Base-by-base conservation (phyloP, 2,329 filamentous ascomycete species). In the Colletotrichum karsti region DNA sequence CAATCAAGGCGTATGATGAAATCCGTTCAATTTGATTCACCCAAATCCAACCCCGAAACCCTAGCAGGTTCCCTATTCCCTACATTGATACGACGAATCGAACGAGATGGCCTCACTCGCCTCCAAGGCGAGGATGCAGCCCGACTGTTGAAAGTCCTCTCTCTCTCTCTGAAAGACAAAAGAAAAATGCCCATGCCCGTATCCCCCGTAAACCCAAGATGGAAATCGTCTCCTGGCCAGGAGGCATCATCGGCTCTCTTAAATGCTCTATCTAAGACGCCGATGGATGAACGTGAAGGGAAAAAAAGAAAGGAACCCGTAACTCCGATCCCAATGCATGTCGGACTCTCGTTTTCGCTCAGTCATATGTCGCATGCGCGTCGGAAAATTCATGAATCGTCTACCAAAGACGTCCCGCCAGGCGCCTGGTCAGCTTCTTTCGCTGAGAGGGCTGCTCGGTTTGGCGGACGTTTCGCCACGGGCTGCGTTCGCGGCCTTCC, bases 401-500 rank as follows among this genome's bases (percentile, higher is more conserved):
- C 42, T 69, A 71, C 44, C 67, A 67, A 42, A 76, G 70, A 13
- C 76, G 73, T 37, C 75, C 76, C 10, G 81, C 79, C 22, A 84
- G 80, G 20, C 82, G 81, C 22, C 80, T 79, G 24, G 80, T 74
- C 53, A 83, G 75, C 72, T 79, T 82, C 71, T 78, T 79, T 35
- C 81, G 77, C 71, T 69, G 68, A 33, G 42, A 54, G 39, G 66
- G 50, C 37, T 83, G 80, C 15, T 78, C 68, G 26, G 81, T 79
- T 8, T 77, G 76, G 39, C 84, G 80, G 71, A 82, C 80, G 53
- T 77, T 77, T 55, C 76, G 79, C 84, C 81, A 86, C 5, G 57
- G 13, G 76, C 78, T 83, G 67, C 80, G 80, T 70, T 87, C 82
- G n/a, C 85, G 84, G 59, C 84, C 82, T 35, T 88, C 85, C 71